These are phyloP conservation scores for Nicotiana benthamiana DNA, from an alignment of 257 asterid genomes.

Conservation along the genomic window DNA sequence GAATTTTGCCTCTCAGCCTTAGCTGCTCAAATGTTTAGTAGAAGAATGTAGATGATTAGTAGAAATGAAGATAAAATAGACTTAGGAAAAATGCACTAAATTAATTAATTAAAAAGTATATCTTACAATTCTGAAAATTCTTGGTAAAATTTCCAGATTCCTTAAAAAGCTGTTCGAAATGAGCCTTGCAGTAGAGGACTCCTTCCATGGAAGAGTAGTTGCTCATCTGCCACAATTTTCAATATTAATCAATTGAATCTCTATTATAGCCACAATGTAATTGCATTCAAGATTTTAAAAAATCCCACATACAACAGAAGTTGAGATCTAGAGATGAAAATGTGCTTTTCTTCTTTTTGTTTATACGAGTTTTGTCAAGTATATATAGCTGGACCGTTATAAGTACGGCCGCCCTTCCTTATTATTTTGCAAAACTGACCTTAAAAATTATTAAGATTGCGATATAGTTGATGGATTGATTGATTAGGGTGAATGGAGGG, in stretches of 20 bases:
- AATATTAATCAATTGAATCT: not conserved
- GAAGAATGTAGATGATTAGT: not conserved
- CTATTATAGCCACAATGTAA: not conserved
- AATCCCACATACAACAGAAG: too few relatives aligned
- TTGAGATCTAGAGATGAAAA: too few relatives aligned
- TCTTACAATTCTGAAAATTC: conserved; percentile 25
- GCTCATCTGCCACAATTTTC: conserved; percentile 67
- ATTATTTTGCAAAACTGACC: not conserved
- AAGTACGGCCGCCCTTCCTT: too few relatives aligned
- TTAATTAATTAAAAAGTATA: not conserved
- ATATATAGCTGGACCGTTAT: too few relatives aligned
- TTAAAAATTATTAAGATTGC: not conserved
- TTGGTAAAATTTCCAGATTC: conserved; percentile 65
- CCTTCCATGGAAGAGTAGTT: conserved; percentile 81
- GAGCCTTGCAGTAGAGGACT: conserved; percentile 71
- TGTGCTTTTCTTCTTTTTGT: too few relatives aligned
- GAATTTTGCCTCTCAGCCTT: conserved; percentile 39
- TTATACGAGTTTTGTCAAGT: too few relatives aligned
- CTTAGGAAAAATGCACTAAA: not conserved
- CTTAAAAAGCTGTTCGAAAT: conserved; percentile 74
- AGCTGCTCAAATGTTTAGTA: conserved; percentile 20
- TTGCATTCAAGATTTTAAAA: not conserved
- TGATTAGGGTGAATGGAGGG: not conserved
- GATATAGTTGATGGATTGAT: not conserved
- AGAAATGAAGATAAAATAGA: not conserved